These are phyloP conservation scores for Coemansia furcata DNA, from an alignment of 192 early-diverging fungal species.

Conservation along the genomic window DNA sequence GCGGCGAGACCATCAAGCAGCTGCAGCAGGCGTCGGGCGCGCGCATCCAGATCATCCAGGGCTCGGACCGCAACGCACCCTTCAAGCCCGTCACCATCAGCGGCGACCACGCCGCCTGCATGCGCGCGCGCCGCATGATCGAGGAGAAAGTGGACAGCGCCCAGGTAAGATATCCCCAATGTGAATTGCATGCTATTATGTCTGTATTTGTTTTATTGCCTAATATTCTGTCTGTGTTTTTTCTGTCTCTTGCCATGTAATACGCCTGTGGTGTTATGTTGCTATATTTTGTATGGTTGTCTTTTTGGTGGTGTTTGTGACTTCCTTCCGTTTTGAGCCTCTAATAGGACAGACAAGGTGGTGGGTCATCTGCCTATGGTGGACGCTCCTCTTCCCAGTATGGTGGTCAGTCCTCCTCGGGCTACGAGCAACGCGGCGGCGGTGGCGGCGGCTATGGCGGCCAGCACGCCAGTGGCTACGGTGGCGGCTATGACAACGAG, in stretches of 20 bases:
- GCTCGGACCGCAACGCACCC: constrained; percentile 31
- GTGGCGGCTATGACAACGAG: constrained; percentile 4
- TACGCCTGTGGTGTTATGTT: not conserved
- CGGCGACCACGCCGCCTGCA: constrained; percentile 27
- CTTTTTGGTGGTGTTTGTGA: not conserved
- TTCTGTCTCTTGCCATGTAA: not conserved
- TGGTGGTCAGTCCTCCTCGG: not conserved
- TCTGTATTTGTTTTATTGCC: not conserved
- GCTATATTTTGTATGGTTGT: not conserved
- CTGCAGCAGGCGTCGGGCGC: constrained; percentile 42
- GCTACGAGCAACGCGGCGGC: constrained; percentile 23
- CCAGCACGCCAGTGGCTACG: constrained; percentile 3
- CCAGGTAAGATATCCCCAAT: constrained; percentile 25
- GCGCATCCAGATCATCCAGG: constrained; percentile 47
- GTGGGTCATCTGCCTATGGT: constrained; percentile 9
- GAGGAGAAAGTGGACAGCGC: constrained; percentile 43
- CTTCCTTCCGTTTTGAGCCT: not conserved
- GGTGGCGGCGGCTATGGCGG: constrained; percentile 11
- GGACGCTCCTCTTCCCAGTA: constrained; percentile 15
- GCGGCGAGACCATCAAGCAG: constrained; percentile 50
- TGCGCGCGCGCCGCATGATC: constrained; percentile 45
- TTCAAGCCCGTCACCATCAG: constrained; percentile 34
- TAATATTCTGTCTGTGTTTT: not conserved
- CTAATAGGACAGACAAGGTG: constrained; percentile 18
- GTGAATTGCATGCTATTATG: not conserved